Base-by-base conservation (phyloP, 345 rosid species). In the Erysimum cheiranthoides region DNA sequence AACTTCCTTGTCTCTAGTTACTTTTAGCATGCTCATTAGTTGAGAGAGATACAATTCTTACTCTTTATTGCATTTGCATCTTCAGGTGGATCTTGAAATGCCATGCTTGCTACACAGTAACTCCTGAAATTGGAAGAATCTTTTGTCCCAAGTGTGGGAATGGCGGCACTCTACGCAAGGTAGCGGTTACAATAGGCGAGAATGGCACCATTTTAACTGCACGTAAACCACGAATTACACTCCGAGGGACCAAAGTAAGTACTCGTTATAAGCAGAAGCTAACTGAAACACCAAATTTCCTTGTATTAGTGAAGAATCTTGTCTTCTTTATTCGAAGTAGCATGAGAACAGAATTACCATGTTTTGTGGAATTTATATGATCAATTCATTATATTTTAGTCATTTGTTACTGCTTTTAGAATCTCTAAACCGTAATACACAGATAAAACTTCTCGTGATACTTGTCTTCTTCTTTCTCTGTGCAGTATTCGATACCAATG, bases 141-240 rank as follows among this genome's bases (percentile, higher is more conserved):
- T 95, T 93, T 78, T 92, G 99, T 76, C 98, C 97, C 1, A 92
- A 90, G 73, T 92, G 98, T 67, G 99, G 99, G 62, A 95, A 92
- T 76, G 98, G 98, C 35, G 98, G 98, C 60, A 95, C 99, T 47
- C 73, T 92, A 74, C 85, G 90, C 2, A 95, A 84, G 73, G 98
- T 90, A 45, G 96, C 93, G 5, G 91, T 90, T 30, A 92, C 94
- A 7, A 90, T 92, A 68, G 88, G 87, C 61, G 94, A 87, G 79
- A 90, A 92, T 82, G 97, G 98, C 45, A 78, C 86, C 32, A 73
- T 84, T 30, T 50, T 92, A 78, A 85, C 89, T 39, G 87, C 88
- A 8, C 90, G 80, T 66, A 85, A 88, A 47, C 96, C 93, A 3
- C 88, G 93, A 7, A 82, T 89, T 50, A 73, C 80, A 0, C 80